A percentile compares a stretch with the other conserved stretches of the same genome.
Evolutionary conservation across 768 basidiomycete species (phyloP).

Genomic region (Amanita rimosa): DNA sequence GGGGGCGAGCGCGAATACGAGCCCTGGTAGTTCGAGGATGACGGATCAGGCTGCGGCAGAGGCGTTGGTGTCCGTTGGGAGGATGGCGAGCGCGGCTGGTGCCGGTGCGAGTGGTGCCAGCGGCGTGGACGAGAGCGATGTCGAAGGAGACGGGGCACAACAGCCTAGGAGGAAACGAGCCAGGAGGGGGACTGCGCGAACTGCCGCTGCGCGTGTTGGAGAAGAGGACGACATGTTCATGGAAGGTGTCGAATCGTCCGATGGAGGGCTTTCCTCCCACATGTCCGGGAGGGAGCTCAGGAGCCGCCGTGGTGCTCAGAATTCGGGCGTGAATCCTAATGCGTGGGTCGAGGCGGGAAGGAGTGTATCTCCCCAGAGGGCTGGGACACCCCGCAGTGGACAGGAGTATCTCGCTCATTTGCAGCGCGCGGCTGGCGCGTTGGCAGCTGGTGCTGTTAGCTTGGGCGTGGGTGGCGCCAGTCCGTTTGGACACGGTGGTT

Average conservation of each 20-base stretch:
- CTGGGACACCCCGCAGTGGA: slow-evolving; percentile 2
- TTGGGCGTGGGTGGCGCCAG: not conserved
- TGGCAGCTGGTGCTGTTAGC: not conserved
- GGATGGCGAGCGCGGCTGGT: slow-evolving; percentile 19
- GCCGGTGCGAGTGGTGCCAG: slow-evolving; percentile 22
- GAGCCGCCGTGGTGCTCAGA: slow-evolving; percentile 7
- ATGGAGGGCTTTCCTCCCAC: slow-evolving; percentile 5
- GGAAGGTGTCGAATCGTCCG: slow-evolving; percentile 27
- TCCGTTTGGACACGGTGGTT: slow-evolving; percentile 6
- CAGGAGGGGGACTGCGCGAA: slow-evolving; percentile 19
- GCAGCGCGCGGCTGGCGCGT: slow-evolving; percentile 3
- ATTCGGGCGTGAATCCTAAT: slow-evolving; percentile 9
- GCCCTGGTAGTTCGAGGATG: slow-evolving; percentile 26
- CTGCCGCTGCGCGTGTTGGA: slow-evolving; percentile 5
- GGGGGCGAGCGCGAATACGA: slow-evolving; percentile 6
- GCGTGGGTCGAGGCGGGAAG: slow-evolving; percentile 16
- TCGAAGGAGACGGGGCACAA: slow-evolving; percentile 19
- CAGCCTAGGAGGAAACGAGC: slow-evolving; percentile 53
- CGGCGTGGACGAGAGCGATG: slow-evolving; percentile 33
- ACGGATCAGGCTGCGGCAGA: slow-evolving; percentile 86
- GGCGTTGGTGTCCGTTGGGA: slow-evolving; percentile 75
- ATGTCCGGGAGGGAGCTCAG: slow-evolving; percentile 10
- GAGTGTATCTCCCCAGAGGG: slow-evolving; percentile 21
- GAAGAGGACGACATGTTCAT: slow-evolving; percentile 40
- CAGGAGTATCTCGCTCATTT: slow-evolving; percentile 3